Conservation (phyloP, 805 yeast genomes). For the Metschnikowia arizonensis region DNA sequence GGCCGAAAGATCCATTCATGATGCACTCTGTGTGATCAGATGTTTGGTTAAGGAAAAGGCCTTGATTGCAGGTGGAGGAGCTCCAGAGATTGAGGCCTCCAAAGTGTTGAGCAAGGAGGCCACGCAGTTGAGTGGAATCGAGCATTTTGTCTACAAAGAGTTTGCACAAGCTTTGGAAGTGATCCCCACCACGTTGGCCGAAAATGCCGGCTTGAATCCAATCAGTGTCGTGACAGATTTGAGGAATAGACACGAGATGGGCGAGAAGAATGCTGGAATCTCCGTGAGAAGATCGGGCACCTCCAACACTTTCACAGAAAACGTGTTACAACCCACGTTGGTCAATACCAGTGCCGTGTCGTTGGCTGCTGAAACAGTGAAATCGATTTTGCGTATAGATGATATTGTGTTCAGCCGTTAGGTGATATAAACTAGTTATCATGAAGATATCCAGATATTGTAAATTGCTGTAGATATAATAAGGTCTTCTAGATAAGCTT, state of each 20-base stretch:
- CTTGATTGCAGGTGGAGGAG: conserved; percentile 97
- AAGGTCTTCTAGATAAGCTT: conserved; percentile 40
- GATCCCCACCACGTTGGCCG: conserved; percentile 91
- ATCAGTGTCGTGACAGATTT: conserved; percentile 88
- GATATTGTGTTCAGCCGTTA: conserved; percentile 71
- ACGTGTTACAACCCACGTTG: conserved; percentile 92
- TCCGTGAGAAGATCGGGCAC: conserved; percentile 93
- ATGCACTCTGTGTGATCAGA: conserved; percentile 90
- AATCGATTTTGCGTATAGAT: conserved; percentile 92
- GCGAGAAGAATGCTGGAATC: conserved; percentile 92
- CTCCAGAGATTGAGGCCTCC: conserved; percentile 90
- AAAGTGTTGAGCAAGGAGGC: conserved; percentile 70
- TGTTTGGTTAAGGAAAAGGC: conserved; percentile 86
- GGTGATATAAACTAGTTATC: not conserved
- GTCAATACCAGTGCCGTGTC: conserved; percentile 93
- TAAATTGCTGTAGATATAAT: not conserved
- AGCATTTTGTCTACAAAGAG: conserved; percentile 87
- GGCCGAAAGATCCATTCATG: conserved; percentile 95
- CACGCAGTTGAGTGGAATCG: conserved; percentile 71
- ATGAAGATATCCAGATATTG: not conserved
- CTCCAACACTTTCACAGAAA: conserved; percentile 85
- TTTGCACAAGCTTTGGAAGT: conserved; percentile 90
- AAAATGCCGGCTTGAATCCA: conserved; percentile 90
- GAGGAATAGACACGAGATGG: conserved; percentile 84
- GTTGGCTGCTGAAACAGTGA: conserved; percentile 93